These are phyloP conservation scores for Phallus indusiatus DNA, from an alignment of 768 basidiomycete species.

Conservation along the genomic window DNA sequence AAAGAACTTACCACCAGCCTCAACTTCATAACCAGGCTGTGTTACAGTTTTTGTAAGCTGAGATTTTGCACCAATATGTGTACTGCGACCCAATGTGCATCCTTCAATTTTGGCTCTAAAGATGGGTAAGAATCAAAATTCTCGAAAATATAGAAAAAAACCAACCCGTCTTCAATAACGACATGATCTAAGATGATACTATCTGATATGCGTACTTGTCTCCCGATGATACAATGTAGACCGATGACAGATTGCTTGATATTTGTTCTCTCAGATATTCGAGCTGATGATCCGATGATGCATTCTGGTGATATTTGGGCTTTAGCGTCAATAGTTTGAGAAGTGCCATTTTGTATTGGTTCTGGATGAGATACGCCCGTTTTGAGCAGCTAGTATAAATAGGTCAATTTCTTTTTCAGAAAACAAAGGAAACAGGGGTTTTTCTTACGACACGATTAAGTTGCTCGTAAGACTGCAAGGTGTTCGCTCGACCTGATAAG, in stretches of 20 bases:
- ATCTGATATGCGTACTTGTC: slow-evolving; percentile 72
- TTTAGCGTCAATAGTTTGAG: slow-evolving; percentile 62
- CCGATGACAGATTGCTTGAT: slow-evolving; percentile 78
- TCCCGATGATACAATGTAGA: slow-evolving; percentile 76
- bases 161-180: slow-evolving; percentile 77
- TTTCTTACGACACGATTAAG: slow-evolving; percentile 67
- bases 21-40: slow-evolving; percentile 70
- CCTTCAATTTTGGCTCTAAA: slow-evolving; percentile 66
- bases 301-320: slow-evolving; percentile 80
- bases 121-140: slow-evolving; percentile 5
- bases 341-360: slow-evolving; percentile 44
- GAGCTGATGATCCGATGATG: slow-evolving; percentile 73
- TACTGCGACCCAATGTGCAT: slow-evolving; percentile 66
- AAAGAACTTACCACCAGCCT: slow-evolving; percentile 40
- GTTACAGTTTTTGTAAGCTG: slow-evolving; percentile 61
- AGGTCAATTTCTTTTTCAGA: slow-evolving; percentile 1
- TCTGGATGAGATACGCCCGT: slow-evolving; percentile 41
- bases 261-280: slow-evolving; percentile 66
- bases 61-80: slow-evolving; percentile 60
- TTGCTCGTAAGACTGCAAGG: slow-evolving; percentile 66
- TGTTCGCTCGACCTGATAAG: slow-evolving; percentile 66
- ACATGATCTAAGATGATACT: slow-evolving; percentile 88
- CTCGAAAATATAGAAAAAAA: not conserved
- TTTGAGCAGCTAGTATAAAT: slow-evolving; percentile 34
- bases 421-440: slow-evolving; percentile 4